Conservation (phyloP, 331 rosid genomes). For the Malus hybrid region DNA sequence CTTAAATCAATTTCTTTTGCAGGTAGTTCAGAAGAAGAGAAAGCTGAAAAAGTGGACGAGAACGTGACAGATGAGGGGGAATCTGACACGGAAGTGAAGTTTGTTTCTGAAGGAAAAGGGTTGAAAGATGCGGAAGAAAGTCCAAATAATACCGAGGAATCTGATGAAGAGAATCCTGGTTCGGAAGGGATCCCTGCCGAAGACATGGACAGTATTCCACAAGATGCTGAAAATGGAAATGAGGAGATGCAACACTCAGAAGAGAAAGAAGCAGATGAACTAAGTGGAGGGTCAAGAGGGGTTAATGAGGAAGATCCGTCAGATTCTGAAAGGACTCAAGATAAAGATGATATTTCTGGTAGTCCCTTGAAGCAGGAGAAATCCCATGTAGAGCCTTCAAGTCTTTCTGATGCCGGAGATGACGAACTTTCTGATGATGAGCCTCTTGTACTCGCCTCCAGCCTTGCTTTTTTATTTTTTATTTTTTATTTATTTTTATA, state of each 20-base stretch:
- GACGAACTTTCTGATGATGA: conserved; percentile 59
- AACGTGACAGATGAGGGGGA: conserved; percentile 36
- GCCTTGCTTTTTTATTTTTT: neutral
- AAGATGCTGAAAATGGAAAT: conserved; percentile 28
- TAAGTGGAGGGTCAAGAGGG: conserved; percentile 33
- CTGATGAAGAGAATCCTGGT: conserved; percentile 43
- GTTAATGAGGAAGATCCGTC: conserved; percentile 35
- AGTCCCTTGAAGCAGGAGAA: conserved; percentile 28
- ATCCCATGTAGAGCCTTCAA: conserved; percentile 20
- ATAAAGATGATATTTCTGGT: conserved; percentile 22
- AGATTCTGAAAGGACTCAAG: conserved; percentile 43
- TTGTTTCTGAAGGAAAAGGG: conserved; percentile 33
- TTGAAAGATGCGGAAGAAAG: conserved; percentile 22
- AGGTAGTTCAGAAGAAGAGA: conserved; percentile 64
- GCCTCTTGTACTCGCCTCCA: conserved; percentile 51
- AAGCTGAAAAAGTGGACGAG: conserved; percentile 34
- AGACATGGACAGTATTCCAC: conserved; percentile 24
- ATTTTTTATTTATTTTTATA: neutral
- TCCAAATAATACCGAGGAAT: conserved; percentile 25
- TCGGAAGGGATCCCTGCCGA: conserved; percentile 34
- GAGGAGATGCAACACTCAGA: conserved; percentile 38
- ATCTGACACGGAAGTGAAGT: conserved; percentile 41
- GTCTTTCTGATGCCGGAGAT: conserved; percentile 14
- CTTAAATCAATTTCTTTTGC: neutral
- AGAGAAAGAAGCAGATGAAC: conserved; percentile 39